These are phyloP conservation scores for Ascodesmis nigricans DNA, from an alignment of 495 filamentous ascomycete genomes.

Conservation along the genomic window DNA sequence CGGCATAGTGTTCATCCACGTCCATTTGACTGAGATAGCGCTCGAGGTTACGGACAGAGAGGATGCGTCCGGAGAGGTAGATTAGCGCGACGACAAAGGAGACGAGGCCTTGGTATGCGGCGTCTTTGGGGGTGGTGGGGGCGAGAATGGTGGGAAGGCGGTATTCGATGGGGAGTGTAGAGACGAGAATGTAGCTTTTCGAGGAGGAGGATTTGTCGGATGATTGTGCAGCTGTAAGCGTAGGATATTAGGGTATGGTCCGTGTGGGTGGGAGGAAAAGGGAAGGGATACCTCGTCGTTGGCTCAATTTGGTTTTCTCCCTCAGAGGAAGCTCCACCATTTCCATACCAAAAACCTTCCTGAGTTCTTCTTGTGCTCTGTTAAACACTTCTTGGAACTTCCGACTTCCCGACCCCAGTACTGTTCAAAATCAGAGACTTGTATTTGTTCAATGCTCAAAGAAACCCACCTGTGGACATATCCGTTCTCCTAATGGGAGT, in stretches of 20 bases:
- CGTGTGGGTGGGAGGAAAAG: background rate
- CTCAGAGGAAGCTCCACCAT: conserved; percentile 55
- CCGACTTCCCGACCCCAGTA: conserved; percentile 31
- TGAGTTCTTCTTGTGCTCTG: conserved; percentile 40
- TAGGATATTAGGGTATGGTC: background rate
- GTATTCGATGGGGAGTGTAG: conserved; percentile 41
- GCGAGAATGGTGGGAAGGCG: conserved; percentile 40
- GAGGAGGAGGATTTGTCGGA: conserved; percentile 26
- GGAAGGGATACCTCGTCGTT: conserved; percentile 42
- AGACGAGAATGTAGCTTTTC: conserved; percentile 55
- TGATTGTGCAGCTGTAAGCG: conserved; percentile 25
- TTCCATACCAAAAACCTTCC: conserved; percentile 59
- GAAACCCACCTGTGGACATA: conserved; percentile 44
- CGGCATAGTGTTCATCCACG: conserved; percentile 52
- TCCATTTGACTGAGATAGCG: conserved; percentile 57
- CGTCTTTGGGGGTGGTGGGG: conserved; percentile 43
- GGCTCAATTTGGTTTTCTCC: conserved; percentile 55
- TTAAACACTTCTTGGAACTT: conserved; percentile 51
- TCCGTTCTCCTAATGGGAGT: conserved; percentile 53
- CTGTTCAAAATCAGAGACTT: conserved; percentile 18
- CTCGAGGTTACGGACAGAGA: conserved; percentile 50
- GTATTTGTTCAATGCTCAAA: conserved; percentile 3
- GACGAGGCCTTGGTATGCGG: conserved; percentile 58
- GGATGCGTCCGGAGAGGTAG: conserved; percentile 41
- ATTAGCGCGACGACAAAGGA: conserved; percentile 60